Evolutionary conservation across 495 filamentous ascomycete species (phyloP).

Genomic region (Wilcoxina mikolae): DNA sequence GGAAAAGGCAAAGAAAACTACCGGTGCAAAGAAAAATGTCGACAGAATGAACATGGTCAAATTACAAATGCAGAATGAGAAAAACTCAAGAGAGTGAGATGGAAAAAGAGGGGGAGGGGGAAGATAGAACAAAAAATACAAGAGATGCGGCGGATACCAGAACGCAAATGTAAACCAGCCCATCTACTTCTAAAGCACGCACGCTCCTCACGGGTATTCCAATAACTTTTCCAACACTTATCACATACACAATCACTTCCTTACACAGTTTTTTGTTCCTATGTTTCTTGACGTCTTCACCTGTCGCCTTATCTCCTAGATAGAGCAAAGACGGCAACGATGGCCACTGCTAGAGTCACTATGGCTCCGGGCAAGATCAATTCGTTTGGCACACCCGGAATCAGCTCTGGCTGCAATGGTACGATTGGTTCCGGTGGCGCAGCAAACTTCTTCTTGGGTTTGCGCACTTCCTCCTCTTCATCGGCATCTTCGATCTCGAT

Average conservation of each 20-base stretch:
- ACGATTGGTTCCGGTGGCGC: conserved; percentile 18
- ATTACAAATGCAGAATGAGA: not conserved
- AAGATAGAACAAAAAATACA: not conserved
- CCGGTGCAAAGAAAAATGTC: not conserved
- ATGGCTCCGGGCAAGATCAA: conserved; percentile 85
- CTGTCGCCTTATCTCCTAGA: conserved; percentile 37
- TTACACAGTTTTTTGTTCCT: conserved; percentile 4
- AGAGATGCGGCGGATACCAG: too few relatives aligned
- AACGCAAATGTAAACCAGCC: too few relatives aligned
- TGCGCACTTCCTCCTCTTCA: conserved; percentile 39
- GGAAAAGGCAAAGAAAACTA: not conserved
- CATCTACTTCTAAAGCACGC: conserved; percentile 8
- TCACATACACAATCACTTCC: conserved; percentile 10
- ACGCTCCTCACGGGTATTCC: conserved; percentile 17
- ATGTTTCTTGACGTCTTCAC: not conserved
- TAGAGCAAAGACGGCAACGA: conserved; percentile 85
- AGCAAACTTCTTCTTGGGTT: conserved; percentile 31
- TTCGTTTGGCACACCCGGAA: conserved; percentile 89
- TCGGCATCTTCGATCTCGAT: conserved; percentile 38
- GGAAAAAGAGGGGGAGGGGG: too few relatives aligned
- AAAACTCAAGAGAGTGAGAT: too few relatives aligned
- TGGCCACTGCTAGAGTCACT: conserved; percentile 84
- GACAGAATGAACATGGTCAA: not conserved
- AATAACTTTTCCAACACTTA: not conserved
- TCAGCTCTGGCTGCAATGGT: conserved; percentile 42